A percentile compares a stretch with the other conserved stretches of the same genome.
These are phyloP conservation scores for Dryas octopetala DNA, from an alignment of 306 rosid genomes.

Conservation along the genomic window DNA sequence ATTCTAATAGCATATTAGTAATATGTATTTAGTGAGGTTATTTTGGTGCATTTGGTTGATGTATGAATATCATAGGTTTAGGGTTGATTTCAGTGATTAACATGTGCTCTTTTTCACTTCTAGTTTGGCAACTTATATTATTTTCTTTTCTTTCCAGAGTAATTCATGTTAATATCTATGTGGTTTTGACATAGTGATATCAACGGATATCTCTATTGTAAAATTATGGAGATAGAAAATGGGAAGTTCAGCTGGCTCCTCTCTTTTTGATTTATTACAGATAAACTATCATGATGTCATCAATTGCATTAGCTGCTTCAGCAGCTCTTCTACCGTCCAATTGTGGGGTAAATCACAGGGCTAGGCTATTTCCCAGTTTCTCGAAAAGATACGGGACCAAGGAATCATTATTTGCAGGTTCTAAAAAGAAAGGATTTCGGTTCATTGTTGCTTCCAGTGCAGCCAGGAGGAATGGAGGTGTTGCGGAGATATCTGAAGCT, in stretches of 20 bases:
- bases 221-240: not conserved
- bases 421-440: constrained; percentile 34
- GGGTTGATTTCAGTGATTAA: no score
- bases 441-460: constrained; percentile 41
- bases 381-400: constrained; percentile 31
- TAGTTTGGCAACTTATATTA: not conserved
- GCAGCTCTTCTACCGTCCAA: constrained; percentile 38
- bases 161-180: not conserved
- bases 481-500: constrained; percentile 46
- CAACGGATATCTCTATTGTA: not conserved
- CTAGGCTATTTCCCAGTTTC: constrained; percentile 34
- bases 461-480: constrained; percentile 36
- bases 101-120: not conserved
- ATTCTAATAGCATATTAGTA: not conserved
- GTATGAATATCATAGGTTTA: not conserved
- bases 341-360: constrained; percentile 44
- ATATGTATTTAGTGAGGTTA: not conserved
- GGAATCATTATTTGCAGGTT: constrained; percentile 33
- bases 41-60: not conserved
- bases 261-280: not conserved
- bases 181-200: not conserved
- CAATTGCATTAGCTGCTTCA: constrained; percentile 33
- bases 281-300: constrained; percentile 13
- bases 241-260: not conserved
- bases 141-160: not conserved